Conservation (phyloP, 75 land plant species). For the Azolla pinnata region DNA sequence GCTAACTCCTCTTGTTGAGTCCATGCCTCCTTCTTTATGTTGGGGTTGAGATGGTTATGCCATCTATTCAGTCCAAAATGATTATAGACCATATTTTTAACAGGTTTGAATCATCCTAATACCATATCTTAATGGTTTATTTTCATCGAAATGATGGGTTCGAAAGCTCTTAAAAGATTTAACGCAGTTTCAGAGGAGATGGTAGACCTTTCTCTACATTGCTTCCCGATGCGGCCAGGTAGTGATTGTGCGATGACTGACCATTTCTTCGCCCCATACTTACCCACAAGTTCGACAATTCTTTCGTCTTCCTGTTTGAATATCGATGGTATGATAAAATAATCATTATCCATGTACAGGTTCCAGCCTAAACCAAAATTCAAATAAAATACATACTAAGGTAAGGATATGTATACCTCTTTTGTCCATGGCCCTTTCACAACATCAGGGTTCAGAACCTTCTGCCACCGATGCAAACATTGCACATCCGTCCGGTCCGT, state of each 20-base stretch:
- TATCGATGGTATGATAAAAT: too few species aligned
- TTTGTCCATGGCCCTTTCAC: constrained; percentile 91
- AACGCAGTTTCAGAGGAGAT: too few species aligned
- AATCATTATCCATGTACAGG: too few species aligned
- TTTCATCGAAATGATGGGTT: too few species aligned
- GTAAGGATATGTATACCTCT: constrained; percentile 50
- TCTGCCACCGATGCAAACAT: constrained; percentile 88
- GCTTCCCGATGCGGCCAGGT: constrained; percentile 88
- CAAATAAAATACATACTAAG: too few species aligned
- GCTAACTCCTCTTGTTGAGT: constrained; percentile 68
- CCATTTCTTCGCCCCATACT: constrained; percentile 81
- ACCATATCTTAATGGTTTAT: too few species aligned
- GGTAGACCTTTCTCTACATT: constrained; percentile 76
- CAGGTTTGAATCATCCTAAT: too few species aligned
- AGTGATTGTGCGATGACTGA: constrained; percentile 70
- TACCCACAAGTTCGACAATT: constrained; percentile 61
- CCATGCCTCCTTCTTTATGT: constrained; percentile 78
- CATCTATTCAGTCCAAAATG: too few species aligned
- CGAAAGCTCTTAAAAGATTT: too few species aligned
- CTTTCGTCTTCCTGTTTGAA: constrained; percentile 65
- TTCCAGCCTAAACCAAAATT: too few species aligned
- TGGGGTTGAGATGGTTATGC: constrained; percentile 85
- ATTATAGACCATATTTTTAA: too few species aligned
- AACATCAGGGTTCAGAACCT: constrained; percentile 82
- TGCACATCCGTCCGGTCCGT: constrained; percentile 77